Evolutionary conservation across 2,329 filamentous ascomycete genomes (phyloP).

Genomic region (Colletotrichum chlorophyti): DNA sequence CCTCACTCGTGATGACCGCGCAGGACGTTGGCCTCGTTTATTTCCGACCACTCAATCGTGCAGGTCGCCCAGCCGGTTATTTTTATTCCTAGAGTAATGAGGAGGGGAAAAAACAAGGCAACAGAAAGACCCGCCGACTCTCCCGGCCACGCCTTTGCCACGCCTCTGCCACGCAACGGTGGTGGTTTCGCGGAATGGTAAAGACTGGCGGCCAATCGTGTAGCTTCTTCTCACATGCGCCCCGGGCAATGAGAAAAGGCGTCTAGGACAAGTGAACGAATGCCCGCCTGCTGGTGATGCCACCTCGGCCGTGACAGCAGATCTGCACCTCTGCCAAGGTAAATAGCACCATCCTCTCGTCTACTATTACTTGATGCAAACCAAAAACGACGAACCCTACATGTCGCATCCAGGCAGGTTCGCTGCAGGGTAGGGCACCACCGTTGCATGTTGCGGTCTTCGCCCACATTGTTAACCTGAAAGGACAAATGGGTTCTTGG

Average conservation of each 20-base stretch:
- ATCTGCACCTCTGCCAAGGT: conserved; percentile 1
- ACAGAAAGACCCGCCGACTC: conserved; percentile 5
- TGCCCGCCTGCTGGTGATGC: too few species aligned
- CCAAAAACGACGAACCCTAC: too few species aligned
- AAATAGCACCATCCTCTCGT: not conserved
- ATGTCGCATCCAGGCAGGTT: conserved; percentile 9
- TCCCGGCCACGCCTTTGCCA: conserved; percentile 11
- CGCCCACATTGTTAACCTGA: too few species aligned
- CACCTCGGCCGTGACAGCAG: not conserved
- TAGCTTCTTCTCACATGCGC: not conserved
- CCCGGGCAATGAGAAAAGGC: too few species aligned
- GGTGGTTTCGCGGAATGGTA: not conserved
- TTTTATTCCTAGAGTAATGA: too few species aligned
- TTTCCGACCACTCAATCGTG: conserved; percentile 5
- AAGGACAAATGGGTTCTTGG: too few species aligned
- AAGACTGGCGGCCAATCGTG: conserved; percentile 20
- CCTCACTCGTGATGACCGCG: conserved; percentile 13
- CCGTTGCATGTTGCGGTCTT: too few species aligned
- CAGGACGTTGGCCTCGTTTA: not conserved
- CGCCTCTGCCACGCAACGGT: too few species aligned
- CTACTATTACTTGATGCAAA: not conserved
- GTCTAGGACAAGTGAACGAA: too few species aligned
- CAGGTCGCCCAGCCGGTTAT: conserved; percentile 9
- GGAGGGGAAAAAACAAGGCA: not conserved
- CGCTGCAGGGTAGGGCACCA: too few species aligned